Evolutionary conservation across 2,329 filamentous ascomycete genomes (phyloP).

Genomic region (Arthroderma sp.): DNA sequence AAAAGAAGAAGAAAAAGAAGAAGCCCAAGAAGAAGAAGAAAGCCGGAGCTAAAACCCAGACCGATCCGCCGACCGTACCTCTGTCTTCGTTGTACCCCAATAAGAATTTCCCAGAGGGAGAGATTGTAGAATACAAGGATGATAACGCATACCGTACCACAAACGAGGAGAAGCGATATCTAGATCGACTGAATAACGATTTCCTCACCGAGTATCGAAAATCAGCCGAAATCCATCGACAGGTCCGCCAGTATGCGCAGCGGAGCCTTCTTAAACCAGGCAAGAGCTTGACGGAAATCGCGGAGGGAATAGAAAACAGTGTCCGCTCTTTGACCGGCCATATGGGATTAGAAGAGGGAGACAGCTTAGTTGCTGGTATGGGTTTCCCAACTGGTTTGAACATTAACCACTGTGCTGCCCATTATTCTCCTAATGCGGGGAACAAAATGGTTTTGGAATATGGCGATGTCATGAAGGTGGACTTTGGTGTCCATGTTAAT

Average conservation of each 20-base stretch:
- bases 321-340: constrained; percentile 67
- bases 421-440: constrained; percentile 76
- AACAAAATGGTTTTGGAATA: constrained; percentile 60
- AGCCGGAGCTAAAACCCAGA: constrained; percentile 51
- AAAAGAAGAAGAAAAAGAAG: constrained; percentile 77
- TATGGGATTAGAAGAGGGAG: constrained; percentile 61
- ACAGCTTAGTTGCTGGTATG: constrained; percentile 66
- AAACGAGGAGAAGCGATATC: constrained; percentile 68
- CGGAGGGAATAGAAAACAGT: constrained; percentile 73
- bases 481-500: constrained; percentile 59
- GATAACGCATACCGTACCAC: constrained; percentile 72
- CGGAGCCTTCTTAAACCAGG: constrained; percentile 63
- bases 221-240: constrained; percentile 76
- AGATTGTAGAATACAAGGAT: constrained; percentile 64
- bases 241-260: constrained; percentile 73
- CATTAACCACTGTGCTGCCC: constrained; percentile 72
- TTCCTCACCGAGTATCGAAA: constrained; percentile 71
- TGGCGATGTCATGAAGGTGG: constrained; percentile 60
- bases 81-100: constrained; percentile 62
- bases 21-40: constrained; percentile 60
- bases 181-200: constrained; percentile 67
- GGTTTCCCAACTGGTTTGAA: constrained; percentile 77
- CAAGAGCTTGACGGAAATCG: constrained; percentile 66
- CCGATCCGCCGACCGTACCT: constrained; percentile 61
- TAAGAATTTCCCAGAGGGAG: constrained; percentile 59